Percentiles rank a stretch among this genome's conserved stretches.
Evolutionary conservation across 257 asterid genomes (phyloP).

Genomic region (Jacaranda mimosifolia): DNA sequence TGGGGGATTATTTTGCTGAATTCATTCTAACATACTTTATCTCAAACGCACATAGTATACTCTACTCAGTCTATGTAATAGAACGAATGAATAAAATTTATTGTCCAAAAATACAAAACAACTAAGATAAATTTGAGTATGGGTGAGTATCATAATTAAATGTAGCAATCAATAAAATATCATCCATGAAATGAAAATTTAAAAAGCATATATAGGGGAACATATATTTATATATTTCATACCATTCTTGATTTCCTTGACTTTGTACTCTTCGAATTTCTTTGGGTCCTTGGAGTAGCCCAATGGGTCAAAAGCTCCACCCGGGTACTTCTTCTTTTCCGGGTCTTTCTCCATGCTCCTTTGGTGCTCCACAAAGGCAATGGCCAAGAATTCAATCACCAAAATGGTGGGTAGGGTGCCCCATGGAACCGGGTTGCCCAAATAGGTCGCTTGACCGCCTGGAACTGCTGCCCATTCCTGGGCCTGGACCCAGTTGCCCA

Average conservation of each 20-base stretch:
- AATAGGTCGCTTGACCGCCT: constrained; percentile 92
- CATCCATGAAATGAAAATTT: background rate
- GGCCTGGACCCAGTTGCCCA: constrained; percentile 97
- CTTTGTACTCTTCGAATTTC: constrained; percentile 72
- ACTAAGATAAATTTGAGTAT: too few species aligned
- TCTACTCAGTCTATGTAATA: too few species aligned
- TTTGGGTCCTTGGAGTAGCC: constrained; percentile 94
- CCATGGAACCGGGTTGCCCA: constrained; percentile 99
- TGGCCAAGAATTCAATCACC: constrained; percentile 81
- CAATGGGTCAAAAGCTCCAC: constrained; percentile 94
- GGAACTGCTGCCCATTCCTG: constrained; percentile 98
- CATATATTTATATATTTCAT: background rate
- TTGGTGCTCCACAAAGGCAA: constrained; percentile 95
- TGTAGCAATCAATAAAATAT: background rate
- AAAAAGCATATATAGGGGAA: background rate
- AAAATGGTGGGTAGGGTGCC: constrained; percentile 92
- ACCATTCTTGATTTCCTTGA: constrained; percentile 97
- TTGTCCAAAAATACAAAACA: too few species aligned
- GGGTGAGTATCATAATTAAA: background rate
- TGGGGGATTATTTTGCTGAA: too few species aligned
- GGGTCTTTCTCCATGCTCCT: constrained; percentile 92
- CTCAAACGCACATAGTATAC: too few species aligned
- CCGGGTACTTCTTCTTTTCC: constrained; percentile 97
- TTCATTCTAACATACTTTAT: too few species aligned
- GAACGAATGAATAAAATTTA: too few species aligned